Evolutionary conservation across 192 early-diverging fungal species (phyloP), one percentile per base, ranked within the genome.

Genomic region (Coemansia sp.): DNA sequence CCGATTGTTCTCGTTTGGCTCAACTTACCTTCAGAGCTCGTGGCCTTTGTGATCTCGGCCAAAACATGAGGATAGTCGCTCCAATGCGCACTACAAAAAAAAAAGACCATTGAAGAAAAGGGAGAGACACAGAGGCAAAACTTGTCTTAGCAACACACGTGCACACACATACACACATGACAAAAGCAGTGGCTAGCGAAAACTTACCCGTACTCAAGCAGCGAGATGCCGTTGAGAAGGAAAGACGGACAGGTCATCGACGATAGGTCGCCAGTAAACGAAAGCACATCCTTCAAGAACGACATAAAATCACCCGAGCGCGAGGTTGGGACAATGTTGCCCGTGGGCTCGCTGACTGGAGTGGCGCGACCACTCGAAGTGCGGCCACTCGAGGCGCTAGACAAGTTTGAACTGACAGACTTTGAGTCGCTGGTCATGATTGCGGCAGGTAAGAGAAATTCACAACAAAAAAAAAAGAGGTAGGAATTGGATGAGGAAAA

Each of bases 251-350:
- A 92, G 3, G 93, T 93, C 55, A 94, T 80, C 58, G 87, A 87
- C 10, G 91, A 92, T 31, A 94, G 84, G 65, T 94, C 93, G 49
- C 93, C 93, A 16, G 93, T 92, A 65, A 92, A 92, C 36, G 91
- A 89, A 36, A 90, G 87, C 24, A 94, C 72, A 20, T 88, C 89
- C 70, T 88, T 87, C 41, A 92, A 55, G 58, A 93, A 92, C 2
- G 86, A 86, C 44, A 86, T 80, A 72, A 93, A 87, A 43, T 86
- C 87, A 31, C 88, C 87, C 68, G 87, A 81, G 62, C 90, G 85
- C 46, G 88, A 87, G 57, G 82, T 76, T 16, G 90, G 88, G 41
- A 91, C 87, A 27, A 84, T 83, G 66, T 76, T 80, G 47, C 71
- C 78, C 8, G 69, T 40, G 2, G 82, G 71, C 64, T 79, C 82